phyloP scores from a whole-genome alignment of 2,329 filamentous ascomycete genomes.

The Clarireedia homoeocarpa region DNA sequence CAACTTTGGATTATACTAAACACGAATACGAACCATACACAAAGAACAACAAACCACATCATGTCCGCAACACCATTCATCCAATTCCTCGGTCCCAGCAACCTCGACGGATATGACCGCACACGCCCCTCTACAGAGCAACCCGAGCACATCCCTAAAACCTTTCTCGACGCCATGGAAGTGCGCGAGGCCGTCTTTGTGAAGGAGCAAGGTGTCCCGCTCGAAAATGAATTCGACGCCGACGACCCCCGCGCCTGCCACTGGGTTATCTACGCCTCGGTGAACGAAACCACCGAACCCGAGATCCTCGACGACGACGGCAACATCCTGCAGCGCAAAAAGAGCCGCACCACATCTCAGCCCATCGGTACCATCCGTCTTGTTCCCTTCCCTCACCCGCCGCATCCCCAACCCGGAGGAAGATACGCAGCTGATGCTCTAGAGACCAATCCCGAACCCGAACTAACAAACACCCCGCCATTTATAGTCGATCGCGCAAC shows the following conservation, averaged over 20 bases:
- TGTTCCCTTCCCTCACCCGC: slow-evolving; percentile 47
- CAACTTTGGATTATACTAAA: not conserved
- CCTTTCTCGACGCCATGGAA: slow-evolving; percentile 57
- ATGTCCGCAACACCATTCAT: slow-evolving; percentile 25
- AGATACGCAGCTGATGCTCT: slow-evolving; percentile 18
- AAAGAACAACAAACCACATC: not conserved
- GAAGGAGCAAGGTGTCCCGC: slow-evolving; percentile 46
- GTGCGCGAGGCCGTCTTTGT: slow-evolving; percentile 56
- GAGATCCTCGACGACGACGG: slow-evolving; percentile 39
- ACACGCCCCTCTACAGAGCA: slow-evolving; percentile 37
- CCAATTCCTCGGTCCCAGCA: slow-evolving; percentile 33
- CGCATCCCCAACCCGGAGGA: slow-evolving; percentile 48
- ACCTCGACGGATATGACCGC: slow-evolving; percentile 41
- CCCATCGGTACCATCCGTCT: slow-evolving; percentile 39
- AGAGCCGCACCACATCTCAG: slow-evolving; percentile 33
- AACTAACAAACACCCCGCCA: slow-evolving; percentile 9
- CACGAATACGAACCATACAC: not conserved
- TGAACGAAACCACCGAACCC: slow-evolving; percentile 39
- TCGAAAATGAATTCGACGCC: slow-evolving; percentile 68
- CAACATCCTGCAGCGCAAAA: slow-evolving; percentile 35
- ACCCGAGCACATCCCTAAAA: slow-evolving; percentile 37
- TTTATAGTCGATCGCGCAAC: slow-evolving; percentile 31
- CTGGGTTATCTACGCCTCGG: slow-evolving; percentile 69
- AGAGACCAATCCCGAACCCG: slow-evolving; percentile 7
- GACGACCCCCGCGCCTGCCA: slow-evolving; percentile 77